A percentile compares a stretch with the other conserved stretches of the same genome.
These are phyloP conservation scores for Pseudogymnoascus sp. DNA, from an alignment of 2,329 filamentous ascomycete species.

Conservation along the genomic window DNA sequence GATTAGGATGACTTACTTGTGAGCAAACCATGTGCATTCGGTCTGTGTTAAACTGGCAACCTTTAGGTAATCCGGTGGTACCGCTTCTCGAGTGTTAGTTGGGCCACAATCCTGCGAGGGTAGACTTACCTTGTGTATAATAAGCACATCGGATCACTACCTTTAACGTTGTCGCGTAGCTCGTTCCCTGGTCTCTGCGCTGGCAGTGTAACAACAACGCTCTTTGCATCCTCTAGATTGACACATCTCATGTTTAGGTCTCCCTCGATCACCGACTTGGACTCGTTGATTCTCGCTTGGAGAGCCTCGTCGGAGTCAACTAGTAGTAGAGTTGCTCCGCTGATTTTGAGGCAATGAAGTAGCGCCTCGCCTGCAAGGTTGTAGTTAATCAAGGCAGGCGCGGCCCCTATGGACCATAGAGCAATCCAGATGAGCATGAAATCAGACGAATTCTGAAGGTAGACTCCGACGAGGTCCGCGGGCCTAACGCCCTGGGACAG, in stretches of 20 bases:
- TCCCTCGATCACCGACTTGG: conserved; percentile 42
- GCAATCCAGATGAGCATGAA: conserved; percentile 60
- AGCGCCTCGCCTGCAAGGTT: conserved; percentile 57
- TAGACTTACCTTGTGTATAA: conserved; percentile 56
- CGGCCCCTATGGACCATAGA: conserved; percentile 56
- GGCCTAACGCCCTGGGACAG: conserved; percentile 48
- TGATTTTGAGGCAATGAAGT: conserved; percentile 56
- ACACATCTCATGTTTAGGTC: conserved; percentile 45
- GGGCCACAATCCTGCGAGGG: not conserved
- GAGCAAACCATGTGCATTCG: conserved; percentile 28
- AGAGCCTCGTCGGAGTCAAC: conserved; percentile 50
- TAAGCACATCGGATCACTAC: conserved; percentile 49
- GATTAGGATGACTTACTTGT: conserved; percentile 14
- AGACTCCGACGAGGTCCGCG: conserved; percentile 55
- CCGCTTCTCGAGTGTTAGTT: conserved; percentile 38
- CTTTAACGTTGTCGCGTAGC: conserved; percentile 43
- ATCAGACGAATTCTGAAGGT: conserved; percentile 59
- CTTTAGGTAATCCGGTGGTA: conserved; percentile 70
- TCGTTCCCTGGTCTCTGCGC: conserved; percentile 46
- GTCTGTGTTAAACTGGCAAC: conserved; percentile 50
- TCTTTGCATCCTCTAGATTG: conserved; percentile 41
- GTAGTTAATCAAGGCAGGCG: conserved; percentile 64
- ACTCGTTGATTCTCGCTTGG: conserved; percentile 47
- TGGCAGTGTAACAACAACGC: conserved; percentile 39
- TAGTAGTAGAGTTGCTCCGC: conserved; percentile 46